A percentile compares a stretch with the other conserved stretches of the same genome.
Conservation (phyloP, 768 basidiomycete species). For the Tephrocybe rancida region DNA sequence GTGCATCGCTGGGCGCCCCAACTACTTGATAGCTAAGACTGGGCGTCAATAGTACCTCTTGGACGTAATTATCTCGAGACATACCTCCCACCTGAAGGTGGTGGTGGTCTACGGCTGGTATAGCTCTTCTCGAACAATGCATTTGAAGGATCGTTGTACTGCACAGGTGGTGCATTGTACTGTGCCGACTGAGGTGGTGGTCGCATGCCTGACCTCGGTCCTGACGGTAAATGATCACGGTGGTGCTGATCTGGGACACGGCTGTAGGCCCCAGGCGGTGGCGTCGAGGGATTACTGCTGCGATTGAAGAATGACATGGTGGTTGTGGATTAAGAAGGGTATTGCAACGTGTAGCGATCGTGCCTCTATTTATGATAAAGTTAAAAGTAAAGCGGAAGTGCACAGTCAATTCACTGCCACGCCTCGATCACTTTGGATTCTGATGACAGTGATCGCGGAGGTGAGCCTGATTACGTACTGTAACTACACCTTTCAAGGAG, state of each 20-base stretch:
- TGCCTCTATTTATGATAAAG: neutral
- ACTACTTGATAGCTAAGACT: slow-evolving; percentile 55
- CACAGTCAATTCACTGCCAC: slow-evolving; percentile 6
- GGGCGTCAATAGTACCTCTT: slow-evolving; percentile 10
- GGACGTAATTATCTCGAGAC: neutral
- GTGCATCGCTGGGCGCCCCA: slow-evolving; percentile 59
- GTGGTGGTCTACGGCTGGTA: slow-evolving; percentile 42
- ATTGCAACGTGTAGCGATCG: too few species aligned
- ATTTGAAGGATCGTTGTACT: slow-evolving; percentile 56
- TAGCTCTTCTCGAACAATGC: slow-evolving; percentile 53
- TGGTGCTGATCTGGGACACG: slow-evolving; percentile 43
- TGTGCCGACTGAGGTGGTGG: slow-evolving; percentile 43
- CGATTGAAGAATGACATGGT: slow-evolving; percentile 54
- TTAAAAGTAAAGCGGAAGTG: neutral
- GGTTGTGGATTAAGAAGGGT: neutral
- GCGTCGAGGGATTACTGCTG: slow-evolving; percentile 35
- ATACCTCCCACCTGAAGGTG: slow-evolving; percentile 32
- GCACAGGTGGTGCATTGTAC: slow-evolving; percentile 35
- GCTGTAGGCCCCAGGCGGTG: slow-evolving; percentile 42
- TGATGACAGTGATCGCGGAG: neutral
- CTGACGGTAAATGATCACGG: slow-evolving; percentile 24
- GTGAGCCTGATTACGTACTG: slow-evolving; percentile 15
- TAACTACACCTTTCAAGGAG: neutral
- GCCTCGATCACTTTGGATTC: neutral
- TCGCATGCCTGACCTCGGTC: slow-evolving; percentile 36